These are phyloP conservation scores for Talaromyces sp. DNA, from an alignment of 2,329 filamentous ascomycete genomes.

Conservation along the genomic window DNA sequence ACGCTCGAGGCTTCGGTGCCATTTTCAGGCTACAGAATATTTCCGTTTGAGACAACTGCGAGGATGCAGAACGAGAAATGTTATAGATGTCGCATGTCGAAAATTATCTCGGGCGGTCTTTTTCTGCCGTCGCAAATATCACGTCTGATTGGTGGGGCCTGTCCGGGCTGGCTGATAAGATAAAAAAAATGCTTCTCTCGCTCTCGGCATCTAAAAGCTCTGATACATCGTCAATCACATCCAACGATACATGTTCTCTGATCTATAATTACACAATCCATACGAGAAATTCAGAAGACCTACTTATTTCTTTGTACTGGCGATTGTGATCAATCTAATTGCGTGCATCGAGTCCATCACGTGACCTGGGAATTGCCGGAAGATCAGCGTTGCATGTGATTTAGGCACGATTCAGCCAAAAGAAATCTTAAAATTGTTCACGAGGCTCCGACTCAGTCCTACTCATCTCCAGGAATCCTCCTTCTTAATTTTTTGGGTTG, in stretches of 20 bases:
- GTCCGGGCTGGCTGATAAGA: conserved; percentile 13
- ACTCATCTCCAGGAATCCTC: neutral
- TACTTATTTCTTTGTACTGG: neutral
- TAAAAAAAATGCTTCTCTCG: conserved; percentile 12
- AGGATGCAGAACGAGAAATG: neutral
- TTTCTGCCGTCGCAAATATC: conserved; percentile 8
- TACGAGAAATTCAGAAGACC: neutral
- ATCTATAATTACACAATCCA: neutral
- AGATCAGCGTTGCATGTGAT: conserved; percentile 12
- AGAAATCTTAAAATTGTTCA: neutral
- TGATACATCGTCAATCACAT: neutral
- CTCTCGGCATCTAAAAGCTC: neutral
- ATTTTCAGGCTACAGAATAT: conserved; percentile 20
- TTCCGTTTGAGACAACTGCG: neutral
- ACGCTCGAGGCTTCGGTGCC: conserved; percentile 41
- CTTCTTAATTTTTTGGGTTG: neutral
- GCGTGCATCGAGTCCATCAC: neutral
- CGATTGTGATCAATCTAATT: no score
- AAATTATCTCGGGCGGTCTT: conserved; percentile 16
- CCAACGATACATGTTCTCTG: neutral
- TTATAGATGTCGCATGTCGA: conserved; percentile 1
- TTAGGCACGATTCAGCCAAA: neutral
- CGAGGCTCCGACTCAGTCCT: neutral
- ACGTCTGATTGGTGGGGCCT: conserved; percentile 9
- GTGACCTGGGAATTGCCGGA: conserved; percentile 12